A percentile compares a stretch with the other conserved stretches of the same genome.
These are phyloP conservation scores for Penicillium cataractarum DNA, from an alignment of 495 filamentous ascomycete genomes.

Conservation along the genomic window DNA sequence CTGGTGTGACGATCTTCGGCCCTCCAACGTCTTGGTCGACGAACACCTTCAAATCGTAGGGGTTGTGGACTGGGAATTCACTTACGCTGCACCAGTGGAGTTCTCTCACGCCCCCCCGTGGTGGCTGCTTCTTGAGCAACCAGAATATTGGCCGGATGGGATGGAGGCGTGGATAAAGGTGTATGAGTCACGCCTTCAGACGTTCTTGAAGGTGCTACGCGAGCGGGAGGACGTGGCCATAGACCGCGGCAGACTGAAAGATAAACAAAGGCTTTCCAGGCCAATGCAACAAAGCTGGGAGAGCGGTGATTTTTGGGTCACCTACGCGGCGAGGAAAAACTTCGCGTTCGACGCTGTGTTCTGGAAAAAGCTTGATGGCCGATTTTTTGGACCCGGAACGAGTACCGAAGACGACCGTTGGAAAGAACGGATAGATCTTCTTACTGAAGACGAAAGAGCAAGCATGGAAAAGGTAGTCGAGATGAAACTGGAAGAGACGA, in stretches of 20 bases:
- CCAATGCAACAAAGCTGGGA: slow-evolving; percentile 28
- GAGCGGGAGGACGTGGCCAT: slow-evolving; percentile 22
- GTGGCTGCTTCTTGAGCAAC: slow-evolving; percentile 45
- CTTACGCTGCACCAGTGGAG: slow-evolving; percentile 40
- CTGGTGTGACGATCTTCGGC: slow-evolving; percentile 29
- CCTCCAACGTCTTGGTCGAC: slow-evolving; percentile 28
- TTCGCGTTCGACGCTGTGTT: slow-evolving; percentile 26
- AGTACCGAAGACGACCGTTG: slow-evolving; percentile 8
- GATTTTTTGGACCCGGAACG: slow-evolving; percentile 23
- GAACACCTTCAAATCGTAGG: slow-evolving; percentile 7
- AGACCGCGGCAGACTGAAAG: slow-evolving; percentile 7
- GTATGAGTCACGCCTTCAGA: slow-evolving; percentile 17
- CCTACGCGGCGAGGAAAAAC: slow-evolving; percentile 20
- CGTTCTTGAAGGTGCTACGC: slow-evolving; percentile 20
- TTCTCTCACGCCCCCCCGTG: slow-evolving; percentile 44
- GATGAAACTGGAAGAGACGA: slow-evolving; percentile 9
- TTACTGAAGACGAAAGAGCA: slow-evolving; percentile 9
- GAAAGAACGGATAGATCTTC: slow-evolving; percentile 12
- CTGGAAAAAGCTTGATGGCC: slow-evolving; percentile 22
- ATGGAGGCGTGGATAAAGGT: slow-evolving; percentile 22
- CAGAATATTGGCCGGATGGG: slow-evolving; percentile 36
- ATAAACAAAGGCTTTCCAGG: slow-evolving; percentile 18
- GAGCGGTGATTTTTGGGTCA: slow-evolving; percentile 29
- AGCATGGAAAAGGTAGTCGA: slow-evolving; percentile 15
- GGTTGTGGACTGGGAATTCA: slow-evolving; percentile 47